Base-by-base conservation (phyloP, 805 yeast genomes). In the Debaryomyces castellii region DNA sequence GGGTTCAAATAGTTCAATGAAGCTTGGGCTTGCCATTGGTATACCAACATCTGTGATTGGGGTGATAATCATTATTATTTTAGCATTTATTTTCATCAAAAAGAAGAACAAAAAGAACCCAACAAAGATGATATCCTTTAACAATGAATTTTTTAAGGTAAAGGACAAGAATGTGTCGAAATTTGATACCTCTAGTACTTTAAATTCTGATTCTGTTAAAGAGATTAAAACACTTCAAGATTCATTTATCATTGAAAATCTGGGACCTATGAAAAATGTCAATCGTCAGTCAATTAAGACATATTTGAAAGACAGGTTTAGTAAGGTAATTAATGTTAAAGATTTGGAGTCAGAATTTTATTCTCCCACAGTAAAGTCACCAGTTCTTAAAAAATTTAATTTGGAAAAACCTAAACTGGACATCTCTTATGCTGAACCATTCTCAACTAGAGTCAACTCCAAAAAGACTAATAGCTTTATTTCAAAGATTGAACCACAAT, bases 331-430 rank as follows among this genome's bases (percentile, higher is more conserved):
- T 34, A 53, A 58, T 39, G 49, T 59, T 18, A 56, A 55, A 5
- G 64, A 60, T 24, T 46, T 34, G 18, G 32, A 30, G 8, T 44
- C 41, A 6, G 35, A 41, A 23, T 28, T 35, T 16, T 23, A 28
- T n/a, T 16, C 34, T 20, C 28, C 21, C 5, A 40, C 24, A 2
- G 40, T 52, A 5, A 48, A 57, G 43, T 63, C 72, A 5, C 74
- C 76, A 0, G 41, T 66, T 30, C 55, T 69, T 45, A 64, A 63
- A 39, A 51, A 64, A 40, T 70, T 70, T 57, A 59, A 70, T 38
- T 58, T 64, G 38, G 49, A 51, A 23, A 59, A 57, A 39, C 52
- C 57, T 12, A 18, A 8, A 18, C 10, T 16, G 20, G 20, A 8
- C n/a, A 8, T 3, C 4, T 12, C 9, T 18, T 21, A 20, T 18